A percentile compares a stretch with the other conserved stretches of the same genome.
Evolutionary conservation across 305 asterid genomes (phyloP).

Genomic region (Fraxinus dipetala): DNA sequence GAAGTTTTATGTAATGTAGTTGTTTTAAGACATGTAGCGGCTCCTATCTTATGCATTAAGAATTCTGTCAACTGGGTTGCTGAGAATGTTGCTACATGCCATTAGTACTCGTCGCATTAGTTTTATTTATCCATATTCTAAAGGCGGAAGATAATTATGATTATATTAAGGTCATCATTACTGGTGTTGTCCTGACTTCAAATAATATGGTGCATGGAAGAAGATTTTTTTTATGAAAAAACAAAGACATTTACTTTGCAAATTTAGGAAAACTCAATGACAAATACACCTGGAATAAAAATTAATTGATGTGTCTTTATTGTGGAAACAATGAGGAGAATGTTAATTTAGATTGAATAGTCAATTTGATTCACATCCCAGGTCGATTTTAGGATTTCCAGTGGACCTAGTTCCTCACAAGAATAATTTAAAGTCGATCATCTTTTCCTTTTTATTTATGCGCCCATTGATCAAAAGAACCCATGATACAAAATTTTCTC

Average conservation of each 20-base stretch:
- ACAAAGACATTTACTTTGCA: neutral
- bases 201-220: neutral
- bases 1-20: neutral
- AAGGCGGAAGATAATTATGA: neutral
- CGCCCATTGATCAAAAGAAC: neutral
- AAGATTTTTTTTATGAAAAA: neutral
- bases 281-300: neutral
- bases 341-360: constrained; percentile 6
- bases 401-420: constrained; percentile 1
- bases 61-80: neutral
- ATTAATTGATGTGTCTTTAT: neutral
- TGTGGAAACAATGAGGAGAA: neutral
- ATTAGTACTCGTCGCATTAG: neutral
- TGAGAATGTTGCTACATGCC: constrained; percentile 1
- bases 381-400: neutral
- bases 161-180: neutral
- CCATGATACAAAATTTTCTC: neutral
- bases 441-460: neutral
- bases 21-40: neutral
- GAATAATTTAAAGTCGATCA: neutral
- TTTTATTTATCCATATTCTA: neutral
- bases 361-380: neutral
- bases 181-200: neutral
- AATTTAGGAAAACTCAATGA: neutral
- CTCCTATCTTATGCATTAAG: neutral